Base-by-base conservation (phyloP, 768 basidiomycete genomes). In the Suillus fuscotomentosus region DNA sequence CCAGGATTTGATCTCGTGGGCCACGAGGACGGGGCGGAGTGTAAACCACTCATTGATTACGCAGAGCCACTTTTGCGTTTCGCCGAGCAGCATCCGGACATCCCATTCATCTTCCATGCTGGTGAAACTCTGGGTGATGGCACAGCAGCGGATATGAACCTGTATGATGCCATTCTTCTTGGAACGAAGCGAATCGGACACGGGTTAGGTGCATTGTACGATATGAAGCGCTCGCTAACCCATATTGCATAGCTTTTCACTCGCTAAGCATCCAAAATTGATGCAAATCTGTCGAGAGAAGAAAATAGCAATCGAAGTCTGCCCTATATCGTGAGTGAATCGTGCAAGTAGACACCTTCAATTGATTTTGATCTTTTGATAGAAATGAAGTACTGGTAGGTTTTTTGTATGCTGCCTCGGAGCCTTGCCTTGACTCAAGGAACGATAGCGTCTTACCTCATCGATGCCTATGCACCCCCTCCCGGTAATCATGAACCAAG, bases 381-480 rank as follows among this genome's bases (percentile, higher is more conserved):
- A 90, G 89, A 60, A 90, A 92, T 68, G 89, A 91, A 70, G 83
- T 91, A 39, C 72, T 92, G 72, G 88, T 90, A 69, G 64, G 56
- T 60, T 70, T 17, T 27, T 1, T 62, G n/a, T 13, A 13, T 47
- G 47, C 13, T 41, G 24, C 22, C n/a, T n/a, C 14, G 42, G 62
- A 31, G 41, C 50, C 41, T 39, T 7, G n/a, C 34, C 11, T 45
- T 48, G 39, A 22, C 45, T 57, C n/a, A 41, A 31, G 60, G 34
- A 55, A 22, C 17, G 5, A 27, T 67, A 89, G 88, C 85, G 90
- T 10, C 77, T 90, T 63, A 88, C 89, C 9, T 86, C 89, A 9
- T 90, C 89, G 20, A 91, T 92, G 85, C 86, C 86, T 3, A 86
- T 85, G 81, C 90, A 91, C 70, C 89, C 88, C 2, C 79, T 92